These are phyloP conservation scores for Scleroderma bovista DNA, from an alignment of 768 basidiomycete genomes.

Conservation along the genomic window DNA sequence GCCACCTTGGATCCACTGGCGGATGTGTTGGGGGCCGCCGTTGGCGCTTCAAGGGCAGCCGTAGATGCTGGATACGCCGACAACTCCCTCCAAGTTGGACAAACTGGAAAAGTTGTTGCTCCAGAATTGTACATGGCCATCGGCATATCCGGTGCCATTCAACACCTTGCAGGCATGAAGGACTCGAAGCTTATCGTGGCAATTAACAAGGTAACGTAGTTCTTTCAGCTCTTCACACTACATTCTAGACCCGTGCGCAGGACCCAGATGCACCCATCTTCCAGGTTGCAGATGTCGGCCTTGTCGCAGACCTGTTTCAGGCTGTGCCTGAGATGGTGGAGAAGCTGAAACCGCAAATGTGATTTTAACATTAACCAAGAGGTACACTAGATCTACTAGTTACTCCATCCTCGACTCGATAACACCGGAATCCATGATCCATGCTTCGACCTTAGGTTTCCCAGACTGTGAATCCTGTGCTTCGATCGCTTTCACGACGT, in stretches of 20 bases:
- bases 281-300: constrained; percentile 94
- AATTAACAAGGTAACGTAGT: constrained; percentile 76
- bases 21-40: constrained; percentile 88
- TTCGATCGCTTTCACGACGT: constrained; percentile 38
- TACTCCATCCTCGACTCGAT: constrained; percentile 29
- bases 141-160: constrained; percentile 97
- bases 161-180: constrained; percentile 99
- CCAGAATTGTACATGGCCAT: constrained; percentile 95
- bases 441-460: constrained; percentile 33
- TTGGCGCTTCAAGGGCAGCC: constrained; percentile 96
- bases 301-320: constrained; percentile 91
- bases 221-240: neutral
- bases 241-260: constrained; percentile 36
- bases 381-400: too few relatives aligned
- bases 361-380: neutral
- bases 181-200: constrained; percentile 98
- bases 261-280: constrained; percentile 98
- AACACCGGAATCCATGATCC: constrained; percentile 52
- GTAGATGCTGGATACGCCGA: constrained; percentile 98
- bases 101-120: constrained; percentile 98
- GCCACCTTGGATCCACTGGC: constrained; percentile 85
- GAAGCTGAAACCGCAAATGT: constrained; percentile 59
- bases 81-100: constrained; percentile 97
- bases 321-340: constrained; percentile 87
- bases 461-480: constrained; percentile 24